Evolutionary conservation across 139 green algal species (phyloP).

Genomic region (Chlorella sp.): DNA sequence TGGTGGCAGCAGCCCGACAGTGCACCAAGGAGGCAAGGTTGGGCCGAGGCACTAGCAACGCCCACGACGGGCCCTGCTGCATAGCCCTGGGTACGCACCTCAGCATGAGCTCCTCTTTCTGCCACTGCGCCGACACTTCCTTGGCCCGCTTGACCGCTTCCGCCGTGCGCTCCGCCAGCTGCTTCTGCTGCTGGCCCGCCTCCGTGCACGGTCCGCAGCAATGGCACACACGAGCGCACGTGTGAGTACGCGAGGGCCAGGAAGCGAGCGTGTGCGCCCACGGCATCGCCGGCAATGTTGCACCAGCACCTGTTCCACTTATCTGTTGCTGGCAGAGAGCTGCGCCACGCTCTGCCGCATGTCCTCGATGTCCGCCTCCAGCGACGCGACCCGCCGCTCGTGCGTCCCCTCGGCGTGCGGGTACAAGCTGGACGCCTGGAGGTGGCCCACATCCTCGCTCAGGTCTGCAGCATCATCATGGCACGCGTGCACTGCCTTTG

Average conservation of each 20-base stretch:
- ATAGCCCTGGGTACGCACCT: too few relatives aligned
- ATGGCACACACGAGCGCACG: too few relatives aligned
- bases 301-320: too few relatives aligned
- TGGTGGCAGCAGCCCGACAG: too few relatives aligned
- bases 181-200: background rate
- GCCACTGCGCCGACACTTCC: background rate
- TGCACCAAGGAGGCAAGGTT: too few relatives aligned
- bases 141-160: background rate
- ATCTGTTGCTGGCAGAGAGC: slow-evolving; percentile 2
- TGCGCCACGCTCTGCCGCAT: background rate
- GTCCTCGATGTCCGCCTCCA: slow-evolving; percentile 7
- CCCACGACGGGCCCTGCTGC: too few relatives aligned
- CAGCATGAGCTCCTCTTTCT: background rate
- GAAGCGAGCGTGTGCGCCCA: too few relatives aligned
- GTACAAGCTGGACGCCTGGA: slow-evolving; percentile 11
- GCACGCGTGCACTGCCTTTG: too few relatives aligned
- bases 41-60: too few relatives aligned
- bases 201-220: too few relatives aligned
- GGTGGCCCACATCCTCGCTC: slow-evolving; percentile 6
- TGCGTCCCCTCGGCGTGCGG: slow-evolving; percentile 20
- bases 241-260: too few relatives aligned
- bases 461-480: slow-evolving; percentile 17
- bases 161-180: background rate
- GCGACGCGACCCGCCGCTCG: background rate
- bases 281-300: too few relatives aligned